Evolutionary conservation across 345 rosid species (phyloP), one percentile per base, ranked within the genome.

Genomic region (Pistacia vera): DNA sequence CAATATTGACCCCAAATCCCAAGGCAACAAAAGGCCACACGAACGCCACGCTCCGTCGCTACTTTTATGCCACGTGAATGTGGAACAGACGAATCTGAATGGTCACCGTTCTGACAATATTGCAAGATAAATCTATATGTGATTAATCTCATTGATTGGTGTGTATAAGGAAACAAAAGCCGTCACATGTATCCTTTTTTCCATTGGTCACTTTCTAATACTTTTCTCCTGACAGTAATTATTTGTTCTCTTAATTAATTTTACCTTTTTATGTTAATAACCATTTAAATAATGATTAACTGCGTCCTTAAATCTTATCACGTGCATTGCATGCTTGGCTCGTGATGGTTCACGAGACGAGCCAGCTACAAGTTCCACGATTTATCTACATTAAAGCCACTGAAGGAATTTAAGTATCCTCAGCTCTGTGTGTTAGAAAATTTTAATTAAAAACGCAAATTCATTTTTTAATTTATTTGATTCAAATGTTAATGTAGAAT

Each of bases 41-140:
- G 51, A 17, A 20, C 0, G 83, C 86, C 86, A 85, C 88, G 86
- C 63, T 82, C 80, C 0, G 13, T 38, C 66, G 3, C 28, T 48
- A 12, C 0, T 0, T 14, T 16, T 1, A 0, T 12, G 86, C 78
- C 88, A 83, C 80, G 86, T 65, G 76, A 44, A 13, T 0, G 6
- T 10, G 22, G 22, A 22, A 22, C 22, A 22, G 22, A 22, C 22
- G 3, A 65, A 63, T 20, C 44, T 48, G 67, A 55, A 61, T 51
- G 46, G 46, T 64, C 44, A 4, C 33, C 18, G 5, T 13, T 28
- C 73, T 44, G 77, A 44, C 63, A 63, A 46, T 8, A 8, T 22
- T 66, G 49, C 79, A 48, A 67, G 67, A 82, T 60, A 22, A 22
- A 22, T 22, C 22, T 22, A 30, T 14, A 33, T 17, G 36, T 30